phyloP scores from a whole-genome alignment of 495 filamentous ascomycete species.

The Talaromyces nanjingensis region DNA sequence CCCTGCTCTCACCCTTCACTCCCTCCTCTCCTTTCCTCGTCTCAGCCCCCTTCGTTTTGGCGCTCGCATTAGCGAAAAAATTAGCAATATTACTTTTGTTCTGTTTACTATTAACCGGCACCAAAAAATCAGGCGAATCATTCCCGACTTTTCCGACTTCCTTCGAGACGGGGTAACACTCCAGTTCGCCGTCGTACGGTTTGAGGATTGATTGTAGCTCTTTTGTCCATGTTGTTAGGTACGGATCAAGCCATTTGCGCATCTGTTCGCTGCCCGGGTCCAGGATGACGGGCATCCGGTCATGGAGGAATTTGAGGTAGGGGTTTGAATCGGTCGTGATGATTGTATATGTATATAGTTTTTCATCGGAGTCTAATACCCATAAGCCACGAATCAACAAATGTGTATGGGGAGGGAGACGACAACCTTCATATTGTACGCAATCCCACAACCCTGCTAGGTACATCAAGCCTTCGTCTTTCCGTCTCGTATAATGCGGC shows the following conservation, averaged over 20 bases:
- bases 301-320: conserved; percentile 77
- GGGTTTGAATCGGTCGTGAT: conserved; percentile 82
- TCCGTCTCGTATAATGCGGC: conserved; percentile 74
- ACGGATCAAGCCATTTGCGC: conserved; percentile 73
- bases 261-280: conserved; percentile 68
- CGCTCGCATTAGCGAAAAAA: conserved; percentile 62
- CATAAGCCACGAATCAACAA: background rate
- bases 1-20: conserved; percentile 29
- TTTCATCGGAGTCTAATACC: conserved; percentile 46
- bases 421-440: conserved; percentile 66
- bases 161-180: conserved; percentile 76
- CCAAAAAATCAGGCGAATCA: conserved; percentile 72
- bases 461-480: conserved; percentile 78
- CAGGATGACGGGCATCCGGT: conserved; percentile 92
- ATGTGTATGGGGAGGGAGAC: too few relatives aligned
- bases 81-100: conserved; percentile 91
- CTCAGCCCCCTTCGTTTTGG: conserved; percentile 22
- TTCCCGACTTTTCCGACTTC: conserved; percentile 97
- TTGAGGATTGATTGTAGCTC: conserved; percentile 70
- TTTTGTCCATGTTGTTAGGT: conserved; percentile 60
- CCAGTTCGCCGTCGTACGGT: conserved; percentile 73
- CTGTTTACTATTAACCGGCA: conserved; percentile 72
- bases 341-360: conserved; percentile 79
- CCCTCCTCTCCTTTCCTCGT: conserved; percentile 11
- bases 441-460: conserved; percentile 92